Percentiles rank a stretch among this genome's conserved stretches.
phyloP scores from a whole-genome alignment of 106 monocot genomes.

The Ottelia alismoides region DNA sequence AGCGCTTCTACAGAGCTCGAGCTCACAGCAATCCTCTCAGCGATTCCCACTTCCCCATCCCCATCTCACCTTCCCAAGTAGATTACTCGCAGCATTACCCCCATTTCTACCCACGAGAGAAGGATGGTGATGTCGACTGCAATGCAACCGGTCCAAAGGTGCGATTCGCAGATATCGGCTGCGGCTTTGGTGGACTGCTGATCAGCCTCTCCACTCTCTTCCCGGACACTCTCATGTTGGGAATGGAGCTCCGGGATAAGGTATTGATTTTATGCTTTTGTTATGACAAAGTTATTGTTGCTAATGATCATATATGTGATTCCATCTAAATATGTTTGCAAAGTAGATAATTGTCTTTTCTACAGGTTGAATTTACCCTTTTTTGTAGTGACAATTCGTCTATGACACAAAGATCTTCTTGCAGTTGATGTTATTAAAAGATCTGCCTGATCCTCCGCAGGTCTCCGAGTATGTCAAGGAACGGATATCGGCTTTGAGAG shows the following conservation, averaged over 20 bases:
- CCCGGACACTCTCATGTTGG: constrained; percentile 85
- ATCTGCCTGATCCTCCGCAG: too few species aligned
- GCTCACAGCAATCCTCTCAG: constrained; percentile 99
- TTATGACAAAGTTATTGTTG: too few species aligned
- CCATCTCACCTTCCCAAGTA: constrained; percentile 56
- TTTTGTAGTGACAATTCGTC: too few species aligned
- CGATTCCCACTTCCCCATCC: constrained; percentile 93
- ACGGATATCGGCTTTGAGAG: constrained; percentile 66
- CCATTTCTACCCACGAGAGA: constrained; percentile 23
- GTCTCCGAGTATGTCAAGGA: constrained; percentile 98
- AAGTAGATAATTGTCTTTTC: too few species aligned
- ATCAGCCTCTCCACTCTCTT: constrained; percentile 73
- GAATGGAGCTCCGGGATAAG: constrained; percentile 98
- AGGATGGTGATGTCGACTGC: background rate
- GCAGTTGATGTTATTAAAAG: too few species aligned
- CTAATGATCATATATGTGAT: too few species aligned
- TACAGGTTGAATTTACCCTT: too few species aligned
- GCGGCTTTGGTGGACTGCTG: constrained; percentile 92
- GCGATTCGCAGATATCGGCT: constrained; percentile 83
- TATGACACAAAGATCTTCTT: too few species aligned
- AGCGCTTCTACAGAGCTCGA: constrained; percentile 85
- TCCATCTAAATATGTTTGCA: too few species aligned
- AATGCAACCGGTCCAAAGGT: constrained; percentile 22
- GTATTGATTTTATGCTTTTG: constrained; percentile 7
- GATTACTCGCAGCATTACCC: constrained; percentile 69